Evolutionary conservation across 2,329 filamentous ascomycete species (phyloP).

Genomic region (Trichoderma hamatum): DNA sequence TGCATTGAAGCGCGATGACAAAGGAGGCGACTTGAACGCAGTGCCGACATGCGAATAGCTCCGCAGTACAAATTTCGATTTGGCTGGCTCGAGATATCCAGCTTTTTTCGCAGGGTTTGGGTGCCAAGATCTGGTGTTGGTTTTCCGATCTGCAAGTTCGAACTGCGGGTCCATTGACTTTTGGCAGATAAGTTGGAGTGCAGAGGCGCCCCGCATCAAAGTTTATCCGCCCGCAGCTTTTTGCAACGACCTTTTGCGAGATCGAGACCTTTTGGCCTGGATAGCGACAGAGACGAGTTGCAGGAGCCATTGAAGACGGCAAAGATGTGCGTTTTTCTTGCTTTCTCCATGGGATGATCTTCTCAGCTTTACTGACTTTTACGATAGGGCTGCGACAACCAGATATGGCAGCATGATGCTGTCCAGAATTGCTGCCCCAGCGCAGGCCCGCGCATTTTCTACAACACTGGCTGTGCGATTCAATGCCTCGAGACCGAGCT

Average conservation of each 20-base stretch:
- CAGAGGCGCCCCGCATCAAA: constrained; percentile 34
- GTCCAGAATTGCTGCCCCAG: constrained; percentile 35
- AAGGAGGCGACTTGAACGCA: not conserved
- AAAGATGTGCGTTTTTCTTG: constrained; percentile 14
- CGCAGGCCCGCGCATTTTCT: constrained; percentile 38
- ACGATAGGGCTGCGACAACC: constrained; percentile 35
- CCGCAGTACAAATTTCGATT: not conserved
- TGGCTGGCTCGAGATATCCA: not conserved
- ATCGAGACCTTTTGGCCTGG: not conserved
- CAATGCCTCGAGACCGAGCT: constrained; percentile 25
- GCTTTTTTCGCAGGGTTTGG: not conserved
- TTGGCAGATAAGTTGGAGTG: not conserved
- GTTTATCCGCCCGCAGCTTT: constrained; percentile 36
- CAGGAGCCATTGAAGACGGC: constrained; percentile 18
- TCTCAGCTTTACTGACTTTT: constrained; percentile 1
- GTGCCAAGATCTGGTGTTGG: not conserved
- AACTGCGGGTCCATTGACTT: constrained; percentile 21
- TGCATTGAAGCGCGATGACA: constrained; percentile 12
- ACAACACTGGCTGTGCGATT: constrained; percentile 38
- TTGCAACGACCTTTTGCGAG: constrained; percentile 12
- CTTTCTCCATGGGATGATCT: too few relatives aligned
- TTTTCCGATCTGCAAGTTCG: constrained; percentile 11
- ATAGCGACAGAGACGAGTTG: not conserved
- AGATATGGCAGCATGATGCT: constrained; percentile 40
- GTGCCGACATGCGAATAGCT: not conserved